phyloP scores from a whole-genome alignment of 257 asterid genomes.

The Nicotiana otophora region DNA sequence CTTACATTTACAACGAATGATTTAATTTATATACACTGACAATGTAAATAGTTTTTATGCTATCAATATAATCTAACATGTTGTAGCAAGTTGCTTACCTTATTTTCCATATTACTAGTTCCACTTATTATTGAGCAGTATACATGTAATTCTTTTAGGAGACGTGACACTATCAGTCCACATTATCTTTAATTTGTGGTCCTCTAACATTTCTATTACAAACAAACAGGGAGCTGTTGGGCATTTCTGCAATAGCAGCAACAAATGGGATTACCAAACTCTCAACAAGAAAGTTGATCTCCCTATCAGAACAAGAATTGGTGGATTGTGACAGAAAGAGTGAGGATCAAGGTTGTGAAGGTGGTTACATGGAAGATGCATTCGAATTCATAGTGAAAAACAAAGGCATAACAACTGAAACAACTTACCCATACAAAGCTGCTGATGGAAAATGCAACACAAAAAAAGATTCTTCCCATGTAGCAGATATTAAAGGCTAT shows the following conservation, averaged over 20 bases:
- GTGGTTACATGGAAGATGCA: slow-evolving; percentile 18
- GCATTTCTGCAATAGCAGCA: slow-evolving; percentile 26
- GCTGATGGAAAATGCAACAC: slow-evolving; percentile 23
- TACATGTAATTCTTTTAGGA: background rate
- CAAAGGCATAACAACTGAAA: slow-evolving; percentile 20
- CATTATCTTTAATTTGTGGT: background rate
- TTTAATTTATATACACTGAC: background rate
- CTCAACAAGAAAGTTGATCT: slow-evolving; percentile 19
- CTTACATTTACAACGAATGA: background rate
- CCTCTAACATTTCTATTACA: background rate
- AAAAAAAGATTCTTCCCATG: slow-evolving; percentile 12
- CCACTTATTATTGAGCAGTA: no score
- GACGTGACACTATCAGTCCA: background rate
- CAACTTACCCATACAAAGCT: slow-evolving; percentile 23
- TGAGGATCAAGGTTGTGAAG: slow-evolving; percentile 21
- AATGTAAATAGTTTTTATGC: background rate
- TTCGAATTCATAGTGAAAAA: slow-evolving; percentile 19
- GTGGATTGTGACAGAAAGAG: slow-evolving; percentile 27
- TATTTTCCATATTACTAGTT: no score
- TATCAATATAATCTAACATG: background rate
- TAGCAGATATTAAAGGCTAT: background rate
- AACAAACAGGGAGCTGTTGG: slow-evolving; percentile 23
- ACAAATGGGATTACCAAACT: slow-evolving; percentile 23
- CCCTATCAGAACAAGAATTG: slow-evolving; percentile 22
- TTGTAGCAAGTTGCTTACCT: no score